Conservation (phyloP, 2,329 filamentous ascomycete species). For the Neoscytalidium dimidiatum region DNA sequence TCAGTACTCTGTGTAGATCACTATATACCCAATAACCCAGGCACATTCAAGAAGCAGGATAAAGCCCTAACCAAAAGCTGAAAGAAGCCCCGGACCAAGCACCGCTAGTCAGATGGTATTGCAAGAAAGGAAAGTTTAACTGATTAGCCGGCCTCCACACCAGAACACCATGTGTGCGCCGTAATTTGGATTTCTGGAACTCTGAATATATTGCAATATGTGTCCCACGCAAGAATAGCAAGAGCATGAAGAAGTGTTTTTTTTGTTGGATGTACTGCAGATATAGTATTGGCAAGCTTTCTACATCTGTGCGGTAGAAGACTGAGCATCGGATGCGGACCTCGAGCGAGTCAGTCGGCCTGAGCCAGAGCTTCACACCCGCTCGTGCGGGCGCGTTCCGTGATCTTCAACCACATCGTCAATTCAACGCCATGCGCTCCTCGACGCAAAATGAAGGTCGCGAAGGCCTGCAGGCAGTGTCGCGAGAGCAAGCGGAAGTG, state of each 20-base stretch:
- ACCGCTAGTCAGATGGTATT: not conserved
- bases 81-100: no score
- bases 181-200: not conserved
- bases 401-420: not conserved
- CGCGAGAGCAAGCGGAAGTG: conserved; percentile 15
- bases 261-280: no score
- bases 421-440: not conserved
- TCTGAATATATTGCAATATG: not conserved
- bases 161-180: not conserved
- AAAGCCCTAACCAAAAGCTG: not conserved
- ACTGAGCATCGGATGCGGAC: not conserved
- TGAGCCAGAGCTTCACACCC: not conserved
- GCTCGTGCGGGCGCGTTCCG: not conserved
- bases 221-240: no score
- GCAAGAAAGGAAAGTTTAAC: not conserved
- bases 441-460: not conserved
- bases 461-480: conserved; percentile 10
- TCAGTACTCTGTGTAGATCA: not conserved
- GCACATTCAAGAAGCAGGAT: not conserved
- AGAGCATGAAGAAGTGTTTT: no score
- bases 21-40: no score
- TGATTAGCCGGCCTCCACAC: not conserved
- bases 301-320: not conserved
- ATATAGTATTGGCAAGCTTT: no score
- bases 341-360: not conserved